Evolutionary conservation across 176 grass and related monocot species (phyloP).

Genomic region (Echinochloa phyllopogon): DNA sequence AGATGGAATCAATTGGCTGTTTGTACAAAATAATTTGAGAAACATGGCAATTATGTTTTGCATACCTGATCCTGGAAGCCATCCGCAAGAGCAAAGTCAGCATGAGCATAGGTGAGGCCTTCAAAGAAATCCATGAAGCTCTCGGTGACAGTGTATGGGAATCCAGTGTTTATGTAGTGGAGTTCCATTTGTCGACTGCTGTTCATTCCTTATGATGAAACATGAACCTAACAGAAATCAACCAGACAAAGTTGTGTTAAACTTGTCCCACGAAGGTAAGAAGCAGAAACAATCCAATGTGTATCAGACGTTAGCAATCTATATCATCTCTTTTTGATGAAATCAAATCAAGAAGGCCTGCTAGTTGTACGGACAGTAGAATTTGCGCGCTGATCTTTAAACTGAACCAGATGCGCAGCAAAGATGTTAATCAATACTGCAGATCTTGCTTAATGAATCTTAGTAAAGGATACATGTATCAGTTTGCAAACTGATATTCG

Average conservation of each 20-base stretch:
- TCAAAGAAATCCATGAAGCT: slow-evolving; percentile 99
- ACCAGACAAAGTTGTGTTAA: neutral
- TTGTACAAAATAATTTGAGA: slow-evolving; percentile 10
- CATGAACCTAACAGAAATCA: slow-evolving; percentile 53
- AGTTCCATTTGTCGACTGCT: slow-evolving; percentile 80
- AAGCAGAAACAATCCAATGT: slow-evolving; percentile 9
- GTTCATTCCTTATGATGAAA: slow-evolving; percentile 58
- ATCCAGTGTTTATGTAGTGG: slow-evolving; percentile 97
- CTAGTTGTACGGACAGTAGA: neutral
- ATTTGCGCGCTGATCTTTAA: slow-evolving; percentile 1
- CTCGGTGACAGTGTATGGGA: slow-evolving; percentile 80
- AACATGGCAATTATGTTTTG: slow-evolving; percentile 5
- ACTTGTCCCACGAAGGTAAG: neutral
- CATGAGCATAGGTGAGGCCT: slow-evolving; percentile 86
- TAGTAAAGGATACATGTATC: neutral
- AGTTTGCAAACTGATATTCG: slow-evolving; percentile 36
- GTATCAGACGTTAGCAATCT: neutral
- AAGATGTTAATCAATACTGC: slow-evolving; percentile 13
- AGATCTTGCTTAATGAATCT: slow-evolving; percentile 38
- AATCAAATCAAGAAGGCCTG: neutral
- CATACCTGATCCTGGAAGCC: slow-evolving; percentile 86
- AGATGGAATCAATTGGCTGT: neutral
- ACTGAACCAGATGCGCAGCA: neutral
- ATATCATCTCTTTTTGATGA: slow-evolving; percentile 1
- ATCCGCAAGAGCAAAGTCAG: slow-evolving; percentile 77